These are phyloP conservation scores for Penicillium crystallinum DNA, from an alignment of 495 filamentous ascomycete genomes.

Conservation along the genomic window DNA sequence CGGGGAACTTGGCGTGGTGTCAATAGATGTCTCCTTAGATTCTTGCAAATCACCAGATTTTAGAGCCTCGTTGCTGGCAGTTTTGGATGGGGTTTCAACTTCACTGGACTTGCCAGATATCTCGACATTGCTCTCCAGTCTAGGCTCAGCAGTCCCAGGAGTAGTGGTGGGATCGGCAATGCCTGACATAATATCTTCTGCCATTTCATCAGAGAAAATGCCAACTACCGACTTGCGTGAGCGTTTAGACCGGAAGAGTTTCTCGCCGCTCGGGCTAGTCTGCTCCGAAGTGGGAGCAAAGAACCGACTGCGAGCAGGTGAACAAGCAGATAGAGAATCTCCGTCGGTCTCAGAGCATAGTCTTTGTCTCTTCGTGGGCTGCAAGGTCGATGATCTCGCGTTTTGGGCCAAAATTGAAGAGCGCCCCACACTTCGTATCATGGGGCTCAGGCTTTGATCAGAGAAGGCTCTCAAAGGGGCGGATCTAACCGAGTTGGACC, in stretches of 20 bases:
- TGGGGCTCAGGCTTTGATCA: constrained; percentile 34
- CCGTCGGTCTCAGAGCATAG: constrained; percentile 54
- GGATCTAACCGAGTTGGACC: constrained; percentile 31
- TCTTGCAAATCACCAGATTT: neutral
- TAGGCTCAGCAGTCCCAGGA: constrained; percentile 2
- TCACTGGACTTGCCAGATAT: neutral
- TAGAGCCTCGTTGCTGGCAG: neutral
- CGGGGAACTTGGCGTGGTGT: constrained; percentile 15
- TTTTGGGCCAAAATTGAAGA: constrained; percentile 39
- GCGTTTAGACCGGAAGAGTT: constrained; percentile 39
- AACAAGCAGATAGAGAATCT: constrained; percentile 25
- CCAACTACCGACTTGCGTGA: constrained; percentile 47
- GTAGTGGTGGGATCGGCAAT: constrained; percentile 35
- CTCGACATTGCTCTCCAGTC: constrained; percentile 27
- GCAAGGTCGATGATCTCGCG: constrained; percentile 41
- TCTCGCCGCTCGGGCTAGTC: constrained; percentile 48
- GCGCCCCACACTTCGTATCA: constrained; percentile 41
- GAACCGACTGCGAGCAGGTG: constrained; percentile 51
- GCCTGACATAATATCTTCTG: constrained; percentile 56
- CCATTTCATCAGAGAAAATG: constrained; percentile 63
- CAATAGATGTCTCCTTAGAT: neutral
- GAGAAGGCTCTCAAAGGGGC: constrained; percentile 33
- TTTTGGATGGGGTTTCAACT: neutral
- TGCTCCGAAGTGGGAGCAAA: constrained; percentile 42
- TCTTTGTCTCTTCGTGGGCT: constrained; percentile 56